Conservation (phyloP, 805 yeast genomes). For the Hanseniaspora meyeri region DNA sequence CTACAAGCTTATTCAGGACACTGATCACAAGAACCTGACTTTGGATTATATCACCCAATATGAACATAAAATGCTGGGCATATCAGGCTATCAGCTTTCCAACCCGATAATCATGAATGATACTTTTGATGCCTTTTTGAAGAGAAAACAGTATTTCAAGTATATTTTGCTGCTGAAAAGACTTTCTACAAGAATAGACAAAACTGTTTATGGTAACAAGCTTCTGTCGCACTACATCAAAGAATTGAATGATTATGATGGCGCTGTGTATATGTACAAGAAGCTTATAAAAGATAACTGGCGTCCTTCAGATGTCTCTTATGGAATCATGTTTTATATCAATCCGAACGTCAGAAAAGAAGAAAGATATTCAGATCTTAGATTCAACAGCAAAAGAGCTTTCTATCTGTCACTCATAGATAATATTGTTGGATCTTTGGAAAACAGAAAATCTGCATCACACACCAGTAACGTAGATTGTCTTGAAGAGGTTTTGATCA, state of each 20-base stretch:
- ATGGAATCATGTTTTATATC: not conserved
- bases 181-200: not conserved
- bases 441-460: not conserved
- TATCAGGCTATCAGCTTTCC: not conserved
- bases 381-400: not conserved
- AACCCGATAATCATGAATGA: not conserved
- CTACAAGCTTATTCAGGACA: conserved; percentile 6
- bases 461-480: not conserved
- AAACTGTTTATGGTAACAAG: not conserved
- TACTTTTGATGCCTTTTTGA: not conserved
- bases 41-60: not conserved
- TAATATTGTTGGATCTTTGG: not conserved
- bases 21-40: not conserved
- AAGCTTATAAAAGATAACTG: not conserved
- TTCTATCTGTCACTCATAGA: not conserved
- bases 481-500: not conserved
- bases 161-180: not conserved
- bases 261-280: not conserved
- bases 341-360: not conserved
- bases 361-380: not conserved
- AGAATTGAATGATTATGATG: not conserved
- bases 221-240: not conserved
- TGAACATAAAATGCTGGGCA: conserved; percentile 11
- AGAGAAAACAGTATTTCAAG: conserved; percentile 4
- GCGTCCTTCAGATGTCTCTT: not conserved